Conservation (phyloP, 1,284 basidiomycete species). For the Spongiforma sp. region DNA sequence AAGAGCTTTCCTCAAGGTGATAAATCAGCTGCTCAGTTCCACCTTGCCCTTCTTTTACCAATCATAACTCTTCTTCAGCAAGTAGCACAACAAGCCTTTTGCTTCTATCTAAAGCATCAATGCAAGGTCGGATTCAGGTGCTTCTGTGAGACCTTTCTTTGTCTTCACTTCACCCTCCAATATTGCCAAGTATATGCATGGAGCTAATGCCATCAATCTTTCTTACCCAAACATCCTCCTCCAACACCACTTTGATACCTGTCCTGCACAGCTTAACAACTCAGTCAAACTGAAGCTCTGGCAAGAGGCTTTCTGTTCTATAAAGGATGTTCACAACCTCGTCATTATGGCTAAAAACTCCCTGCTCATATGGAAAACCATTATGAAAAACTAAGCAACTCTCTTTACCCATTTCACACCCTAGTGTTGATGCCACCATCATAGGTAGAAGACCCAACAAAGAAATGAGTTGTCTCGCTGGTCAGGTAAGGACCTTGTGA, state of each 20-base stretch:
- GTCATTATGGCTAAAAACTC: constrained; percentile 93
- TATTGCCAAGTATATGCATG: constrained; percentile 95
- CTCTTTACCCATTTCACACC: constrained; percentile 90
- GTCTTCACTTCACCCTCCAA: constrained; percentile 95
- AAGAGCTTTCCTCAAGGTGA: no score
- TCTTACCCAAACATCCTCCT: constrained; percentile 96
- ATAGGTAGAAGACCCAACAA: constrained; percentile 74
- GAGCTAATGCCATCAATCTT: constrained; percentile 97
- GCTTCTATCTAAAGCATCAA: constrained; percentile 93
- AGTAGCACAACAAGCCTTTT: constrained; percentile 97
- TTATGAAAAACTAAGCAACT: constrained; percentile 97
- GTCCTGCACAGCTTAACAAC: constrained; percentile 97
- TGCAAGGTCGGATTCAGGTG: constrained; percentile 98
- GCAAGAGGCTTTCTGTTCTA: constrained; percentile 99
- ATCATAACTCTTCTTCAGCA: constrained; percentile 53
- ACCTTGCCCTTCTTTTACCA: background rate
- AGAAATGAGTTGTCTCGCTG: constrained; percentile 84
- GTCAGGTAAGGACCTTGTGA: constrained; percentile 95
- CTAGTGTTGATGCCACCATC: constrained; percentile 85
- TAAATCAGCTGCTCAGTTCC: no score
- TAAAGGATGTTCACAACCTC: constrained; percentile 98
- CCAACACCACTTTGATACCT: constrained; percentile 96
- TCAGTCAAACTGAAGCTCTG: constrained; percentile 98
- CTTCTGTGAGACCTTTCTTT: constrained; percentile 95
- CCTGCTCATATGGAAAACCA: constrained; percentile 99